These are phyloP conservation scores for Metschnikowia colocasiae DNA, from an alignment of 805 yeast genomes.

Conservation along the genomic window DNA sequence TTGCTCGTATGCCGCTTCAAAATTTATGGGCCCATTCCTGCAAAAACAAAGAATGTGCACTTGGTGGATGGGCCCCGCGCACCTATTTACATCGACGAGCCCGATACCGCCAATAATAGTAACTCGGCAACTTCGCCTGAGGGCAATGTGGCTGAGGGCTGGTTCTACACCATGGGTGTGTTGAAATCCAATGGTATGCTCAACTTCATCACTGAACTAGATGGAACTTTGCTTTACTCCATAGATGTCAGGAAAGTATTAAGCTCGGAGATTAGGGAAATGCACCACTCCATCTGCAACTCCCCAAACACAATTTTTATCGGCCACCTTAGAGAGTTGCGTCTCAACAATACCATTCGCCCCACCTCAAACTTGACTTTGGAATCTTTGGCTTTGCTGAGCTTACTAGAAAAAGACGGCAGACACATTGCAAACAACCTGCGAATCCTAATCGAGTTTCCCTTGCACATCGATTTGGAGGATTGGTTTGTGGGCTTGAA, in stretches of 20 bases:
- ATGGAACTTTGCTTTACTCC: slow-evolving; percentile 59
- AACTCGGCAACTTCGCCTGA: slow-evolving; percentile 3
- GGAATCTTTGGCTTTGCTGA: slow-evolving; percentile 11
- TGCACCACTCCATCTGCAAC: slow-evolving; percentile 61
- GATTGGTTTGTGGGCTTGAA: slow-evolving; percentile 72
- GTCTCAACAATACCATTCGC: slow-evolving; percentile 40
- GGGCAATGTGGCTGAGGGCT: slow-evolving; percentile 44
- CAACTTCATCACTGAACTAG: slow-evolving; percentile 58
- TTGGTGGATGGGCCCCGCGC: slow-evolving; percentile 37
- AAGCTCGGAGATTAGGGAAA: slow-evolving; percentile 58
- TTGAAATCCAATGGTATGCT: slow-evolving; percentile 60
- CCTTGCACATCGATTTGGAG: slow-evolving; percentile 64
- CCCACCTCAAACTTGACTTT: slow-evolving; percentile 28
- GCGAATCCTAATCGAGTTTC: slow-evolving; percentile 57
- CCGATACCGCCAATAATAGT: slow-evolving; percentile 2
- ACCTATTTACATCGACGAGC: slow-evolving; percentile 25
- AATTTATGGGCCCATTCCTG: slow-evolving; percentile 59
- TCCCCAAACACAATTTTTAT: slow-evolving; percentile 56
- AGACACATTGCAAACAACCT: slow-evolving; percentile 30
- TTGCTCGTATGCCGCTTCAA: slow-evolving; percentile 62
- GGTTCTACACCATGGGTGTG: slow-evolving; percentile 74
- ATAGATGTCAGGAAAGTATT: slow-evolving; percentile 51
- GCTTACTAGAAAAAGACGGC: slow-evolving; percentile 33
- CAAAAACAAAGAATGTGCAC: slow-evolving; percentile 35
- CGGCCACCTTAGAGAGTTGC: slow-evolving; percentile 53